Percentiles rank a stretch among this genome's conserved stretches.
phyloP scores from a whole-genome alignment of 805 yeast species.

The Kodamaea kakaduensis region DNA sequence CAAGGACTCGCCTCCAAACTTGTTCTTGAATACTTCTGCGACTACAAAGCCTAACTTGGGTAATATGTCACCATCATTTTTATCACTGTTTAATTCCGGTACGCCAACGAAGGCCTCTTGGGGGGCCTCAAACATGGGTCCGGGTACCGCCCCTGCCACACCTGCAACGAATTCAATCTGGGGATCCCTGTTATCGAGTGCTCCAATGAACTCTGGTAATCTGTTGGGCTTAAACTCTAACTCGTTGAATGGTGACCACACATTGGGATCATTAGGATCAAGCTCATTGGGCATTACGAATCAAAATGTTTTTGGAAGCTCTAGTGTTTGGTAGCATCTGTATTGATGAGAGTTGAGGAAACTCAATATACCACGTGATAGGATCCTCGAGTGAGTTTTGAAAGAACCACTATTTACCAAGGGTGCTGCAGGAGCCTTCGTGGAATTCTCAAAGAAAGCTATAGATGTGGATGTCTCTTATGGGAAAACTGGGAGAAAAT shows the following conservation, averaged over 20 bases:
- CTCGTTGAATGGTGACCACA: slow-evolving; percentile 4
- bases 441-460: too few species aligned
- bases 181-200: slow-evolving; percentile 15
- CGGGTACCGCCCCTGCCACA: slow-evolving; percentile 4
- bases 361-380: too few species aligned
- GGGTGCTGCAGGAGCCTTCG: too few species aligned
- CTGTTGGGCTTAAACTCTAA: slow-evolving; percentile 6
- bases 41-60: slow-evolving; percentile 6
- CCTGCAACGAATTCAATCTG: slow-evolving; percentile 19
- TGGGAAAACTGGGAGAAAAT: too few species aligned
- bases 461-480: too few species aligned
- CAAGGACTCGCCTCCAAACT: slow-evolving; percentile 23
- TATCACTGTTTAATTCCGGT: slow-evolving; percentile 2
- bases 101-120: slow-evolving; percentile 14
- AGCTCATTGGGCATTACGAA: not conserved
- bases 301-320: slow-evolving; percentile 2
- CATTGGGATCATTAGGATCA: not conserved
- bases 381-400: too few species aligned
- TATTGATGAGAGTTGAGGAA: too few species aligned
- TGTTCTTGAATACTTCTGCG: slow-evolving; percentile 14
- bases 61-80: slow-evolving; percentile 12
- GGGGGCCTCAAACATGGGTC: slow-evolving; percentile 6
- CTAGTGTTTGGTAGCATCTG: slow-evolving; percentile 2
- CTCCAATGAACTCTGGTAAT: slow-evolving; percentile 7
- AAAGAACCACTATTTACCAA: too few species aligned